These are phyloP conservation scores for Parathielavia appendiculata DNA, from an alignment of 495 filamentous ascomycete species.

Conservation along the genomic window DNA sequence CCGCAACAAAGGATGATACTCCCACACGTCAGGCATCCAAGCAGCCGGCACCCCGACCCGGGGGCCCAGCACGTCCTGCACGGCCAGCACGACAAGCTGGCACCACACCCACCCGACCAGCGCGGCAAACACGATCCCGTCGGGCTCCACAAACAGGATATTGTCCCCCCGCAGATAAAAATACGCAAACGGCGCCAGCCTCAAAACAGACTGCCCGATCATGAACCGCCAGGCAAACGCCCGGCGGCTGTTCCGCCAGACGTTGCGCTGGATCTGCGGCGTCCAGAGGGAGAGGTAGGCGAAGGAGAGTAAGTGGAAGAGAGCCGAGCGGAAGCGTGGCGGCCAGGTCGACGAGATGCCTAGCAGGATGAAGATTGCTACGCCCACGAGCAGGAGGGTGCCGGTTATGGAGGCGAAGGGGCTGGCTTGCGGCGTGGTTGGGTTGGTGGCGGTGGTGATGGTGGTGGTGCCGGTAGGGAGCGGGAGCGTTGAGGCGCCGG, in stretches of 20 bases:
- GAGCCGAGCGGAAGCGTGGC: constrained; percentile 58
- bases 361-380: constrained; percentile 65
- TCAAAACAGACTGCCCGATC: constrained; percentile 70
- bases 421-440: constrained; percentile 24
- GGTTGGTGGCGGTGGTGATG: constrained; percentile 32
- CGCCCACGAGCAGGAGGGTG: constrained; percentile 69
- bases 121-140: constrained; percentile 54
- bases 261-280: constrained; percentile 86
- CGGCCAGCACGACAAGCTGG: constrained; percentile 72
- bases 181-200: constrained; percentile 73
- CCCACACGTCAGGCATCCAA: constrained; percentile 81
- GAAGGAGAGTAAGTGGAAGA: constrained; percentile 62
- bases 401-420: constrained; percentile 70
- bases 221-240: constrained; percentile 85
- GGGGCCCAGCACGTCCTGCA: constrained; percentile 82
- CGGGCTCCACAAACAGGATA: constrained; percentile 69
- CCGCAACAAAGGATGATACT: constrained; percentile 89
- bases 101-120: constrained; percentile 84
- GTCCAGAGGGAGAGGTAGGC: constrained; percentile 84
- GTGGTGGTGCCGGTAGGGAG: constrained; percentile 7
- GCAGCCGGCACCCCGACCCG: constrained; percentile 58
- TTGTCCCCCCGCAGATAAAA: constrained; percentile 71
- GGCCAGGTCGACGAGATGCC: constrained; percentile 74
- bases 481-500: constrained; percentile 27
- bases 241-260: constrained; percentile 84